phyloP scores from a whole-genome alignment of 352 stramenopile species.

The Aphanomyces euteiches region DNA sequence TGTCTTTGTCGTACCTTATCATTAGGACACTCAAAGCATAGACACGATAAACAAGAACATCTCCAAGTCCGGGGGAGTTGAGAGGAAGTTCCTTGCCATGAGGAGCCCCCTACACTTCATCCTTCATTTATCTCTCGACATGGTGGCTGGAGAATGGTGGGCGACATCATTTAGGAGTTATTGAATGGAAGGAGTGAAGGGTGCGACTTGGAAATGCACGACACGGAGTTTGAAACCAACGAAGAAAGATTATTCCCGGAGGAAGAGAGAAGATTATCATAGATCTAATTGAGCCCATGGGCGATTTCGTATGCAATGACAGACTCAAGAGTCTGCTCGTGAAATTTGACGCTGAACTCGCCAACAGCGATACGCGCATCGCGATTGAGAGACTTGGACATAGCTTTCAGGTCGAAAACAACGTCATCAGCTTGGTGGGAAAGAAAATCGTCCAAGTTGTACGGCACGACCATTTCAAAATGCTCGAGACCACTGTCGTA shows the following conservation, averaged over 20 bases:
- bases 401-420: constrained; percentile 23
- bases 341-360: constrained; percentile 27
- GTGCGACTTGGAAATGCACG: not conserved
- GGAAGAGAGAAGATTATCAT: not conserved
- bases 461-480: constrained; percentile 30
- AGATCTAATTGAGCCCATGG: not conserved
- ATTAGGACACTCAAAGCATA: too few relatives aligned
- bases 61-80: too few relatives aligned
- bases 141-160: too few relatives aligned
- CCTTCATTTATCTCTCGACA: too few relatives aligned
- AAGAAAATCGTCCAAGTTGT: constrained; percentile 25
- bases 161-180: too few relatives aligned
- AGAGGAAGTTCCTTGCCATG: too few relatives aligned
- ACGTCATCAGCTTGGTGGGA: not conserved
- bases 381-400: constrained; percentile 26
- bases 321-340: constrained; percentile 28
- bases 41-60: too few relatives aligned
- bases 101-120: too few relatives aligned
- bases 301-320: constrained; percentile 21
- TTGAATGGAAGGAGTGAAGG: too few relatives aligned
- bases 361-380: constrained; percentile 25
- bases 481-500: constrained; percentile 31
- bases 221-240: not conserved
- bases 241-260: not conserved
- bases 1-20: too few relatives aligned